phyloP scores from a whole-genome alignment of 768 basidiomycete genomes.

The Phanerochaete sordida region DNA sequence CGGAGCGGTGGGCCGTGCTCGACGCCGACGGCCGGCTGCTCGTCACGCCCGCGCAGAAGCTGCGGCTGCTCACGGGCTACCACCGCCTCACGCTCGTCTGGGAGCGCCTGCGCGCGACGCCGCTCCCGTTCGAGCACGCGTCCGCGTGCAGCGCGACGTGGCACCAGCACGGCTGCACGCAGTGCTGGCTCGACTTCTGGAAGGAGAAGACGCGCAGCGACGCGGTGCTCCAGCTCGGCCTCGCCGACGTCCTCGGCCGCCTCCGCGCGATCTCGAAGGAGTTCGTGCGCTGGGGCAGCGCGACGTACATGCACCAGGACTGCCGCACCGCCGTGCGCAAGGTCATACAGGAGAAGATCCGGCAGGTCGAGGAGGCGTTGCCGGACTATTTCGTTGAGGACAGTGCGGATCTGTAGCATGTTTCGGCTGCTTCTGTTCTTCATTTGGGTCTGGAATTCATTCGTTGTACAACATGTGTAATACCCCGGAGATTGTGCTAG shows the following conservation, averaged over 20 bases:
- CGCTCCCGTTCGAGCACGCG: conserved; percentile 64
- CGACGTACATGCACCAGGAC: conserved; percentile 78
- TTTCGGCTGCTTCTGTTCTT: not conserved
- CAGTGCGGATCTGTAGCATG: not conserved
- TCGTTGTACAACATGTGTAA: not conserved
- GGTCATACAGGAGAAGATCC: conserved; percentile 52
- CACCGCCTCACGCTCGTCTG: conserved; percentile 64
- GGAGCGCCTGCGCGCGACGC: conserved; percentile 57
- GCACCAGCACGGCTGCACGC: conserved; percentile 70
- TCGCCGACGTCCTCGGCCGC: conserved; percentile 67
- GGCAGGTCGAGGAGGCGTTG: conserved; percentile 52
- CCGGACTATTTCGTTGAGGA: conserved; percentile 57
- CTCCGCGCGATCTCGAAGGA: conserved; percentile 61
- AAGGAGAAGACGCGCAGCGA: conserved; percentile 69
- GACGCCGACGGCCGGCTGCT: conserved; percentile 45
- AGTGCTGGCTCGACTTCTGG: conserved; percentile 79
- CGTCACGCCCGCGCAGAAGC: conserved; percentile 55
- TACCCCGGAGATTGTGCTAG: not conserved
- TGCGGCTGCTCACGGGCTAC: conserved; percentile 66
- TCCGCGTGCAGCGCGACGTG: conserved; percentile 61
- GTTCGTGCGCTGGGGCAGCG: conserved; percentile 66
- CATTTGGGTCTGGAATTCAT: not conserved
- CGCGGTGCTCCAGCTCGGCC: conserved; percentile 50
- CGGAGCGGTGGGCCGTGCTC: conserved; percentile 22
- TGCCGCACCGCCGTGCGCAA: conserved; percentile 59